These are phyloP conservation scores for Strobilomyces dryophilus DNA, from an alignment of 768 basidiomycete species.

Conservation along the genomic window DNA sequence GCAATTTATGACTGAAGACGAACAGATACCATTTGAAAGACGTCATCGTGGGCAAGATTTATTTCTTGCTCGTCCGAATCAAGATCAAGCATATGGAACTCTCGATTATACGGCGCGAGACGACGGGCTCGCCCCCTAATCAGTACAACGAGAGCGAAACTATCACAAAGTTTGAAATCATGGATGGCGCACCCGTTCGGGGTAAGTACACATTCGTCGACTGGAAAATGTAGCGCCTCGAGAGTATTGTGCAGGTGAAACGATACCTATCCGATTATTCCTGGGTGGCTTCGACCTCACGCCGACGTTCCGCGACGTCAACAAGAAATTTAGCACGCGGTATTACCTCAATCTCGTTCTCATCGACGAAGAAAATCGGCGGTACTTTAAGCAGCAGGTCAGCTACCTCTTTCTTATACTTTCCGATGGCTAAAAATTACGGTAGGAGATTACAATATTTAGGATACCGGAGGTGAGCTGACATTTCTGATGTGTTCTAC, in stretches of 20 bases:
- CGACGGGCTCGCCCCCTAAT: constrained; percentile 96
- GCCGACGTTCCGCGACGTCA: constrained; percentile 97
- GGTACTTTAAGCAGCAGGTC: constrained; percentile 97
- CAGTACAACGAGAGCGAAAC: constrained; percentile 99
- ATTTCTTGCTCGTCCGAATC: constrained; percentile 96
- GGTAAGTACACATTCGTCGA: constrained; percentile 40
- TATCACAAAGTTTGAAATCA: constrained; percentile 99
- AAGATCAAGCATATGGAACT: constrained; percentile 99
- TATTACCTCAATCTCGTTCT: constrained; percentile 98
- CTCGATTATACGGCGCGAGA: constrained; percentile 95
- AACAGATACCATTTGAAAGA: constrained; percentile 95
- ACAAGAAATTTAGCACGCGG: constrained; percentile 97
- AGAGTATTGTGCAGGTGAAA: constrained; percentile 65
- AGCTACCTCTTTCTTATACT: constrained; percentile 7
- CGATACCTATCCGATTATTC: constrained; percentile 96
- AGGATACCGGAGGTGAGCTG: constrained; percentile 77
- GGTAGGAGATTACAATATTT: constrained; percentile 82
- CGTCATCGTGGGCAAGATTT: constrained; percentile 99
- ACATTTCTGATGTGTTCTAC: not conserved
- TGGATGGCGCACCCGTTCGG: constrained; percentile 98
- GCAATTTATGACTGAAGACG: not conserved
- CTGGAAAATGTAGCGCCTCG: not conserved
- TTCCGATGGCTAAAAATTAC: not conserved
- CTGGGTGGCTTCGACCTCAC: constrained; percentile 98
- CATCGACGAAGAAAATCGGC: constrained; percentile 95